These are phyloP conservation scores for Grosmannia clavigera DNA, from an alignment of 2,329 filamentous ascomycete species.

Conservation along the genomic window DNA sequence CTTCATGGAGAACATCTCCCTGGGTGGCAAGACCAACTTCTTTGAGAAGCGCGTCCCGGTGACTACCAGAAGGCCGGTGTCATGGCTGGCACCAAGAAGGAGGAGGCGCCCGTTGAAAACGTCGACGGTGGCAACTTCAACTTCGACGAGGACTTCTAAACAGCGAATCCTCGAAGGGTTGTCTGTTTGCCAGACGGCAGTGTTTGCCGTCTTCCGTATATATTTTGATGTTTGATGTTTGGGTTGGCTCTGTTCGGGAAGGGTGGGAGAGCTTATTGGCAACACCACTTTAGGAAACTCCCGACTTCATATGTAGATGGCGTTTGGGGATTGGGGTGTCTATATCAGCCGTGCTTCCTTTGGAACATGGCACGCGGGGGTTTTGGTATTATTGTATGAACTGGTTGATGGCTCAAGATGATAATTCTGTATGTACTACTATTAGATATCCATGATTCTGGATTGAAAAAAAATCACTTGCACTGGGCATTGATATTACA, in stretches of 20 bases:
- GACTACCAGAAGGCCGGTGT: conserved; percentile 99
- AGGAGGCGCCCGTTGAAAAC: conserved; percentile 31
- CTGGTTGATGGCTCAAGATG: conserved; percentile 4
- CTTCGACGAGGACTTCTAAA: conserved; percentile 96
- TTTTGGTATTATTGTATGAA: neutral
- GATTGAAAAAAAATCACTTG: neutral
- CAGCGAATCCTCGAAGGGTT: conserved; percentile 12
- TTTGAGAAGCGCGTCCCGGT: conserved; percentile 99
- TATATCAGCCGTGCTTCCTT: conserved; percentile 5
- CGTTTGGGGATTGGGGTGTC: conserved; percentile 7
- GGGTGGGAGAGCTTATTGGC: neutral
- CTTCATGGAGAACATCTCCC: conserved; percentile 99
- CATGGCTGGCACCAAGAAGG: conserved; percentile 71
- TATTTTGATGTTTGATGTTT: neutral
- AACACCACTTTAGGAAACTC: conserved; percentile 9
- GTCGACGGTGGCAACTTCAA: conserved; percentile 66
- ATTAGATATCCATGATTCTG: conserved; percentile 4
- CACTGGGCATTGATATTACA: neutral
- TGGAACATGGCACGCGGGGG: neutral
- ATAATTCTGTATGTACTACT: conserved; percentile 9
- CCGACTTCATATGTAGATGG: conserved; percentile 2
- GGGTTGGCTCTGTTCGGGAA: neutral
- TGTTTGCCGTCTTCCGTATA: neutral
- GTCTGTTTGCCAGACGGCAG: neutral
- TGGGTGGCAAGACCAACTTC: conserved; percentile 99